Base-by-base conservation (phyloP, 345 rosid species). In the thale cress (Arabidopsis thaliana) region DNA sequence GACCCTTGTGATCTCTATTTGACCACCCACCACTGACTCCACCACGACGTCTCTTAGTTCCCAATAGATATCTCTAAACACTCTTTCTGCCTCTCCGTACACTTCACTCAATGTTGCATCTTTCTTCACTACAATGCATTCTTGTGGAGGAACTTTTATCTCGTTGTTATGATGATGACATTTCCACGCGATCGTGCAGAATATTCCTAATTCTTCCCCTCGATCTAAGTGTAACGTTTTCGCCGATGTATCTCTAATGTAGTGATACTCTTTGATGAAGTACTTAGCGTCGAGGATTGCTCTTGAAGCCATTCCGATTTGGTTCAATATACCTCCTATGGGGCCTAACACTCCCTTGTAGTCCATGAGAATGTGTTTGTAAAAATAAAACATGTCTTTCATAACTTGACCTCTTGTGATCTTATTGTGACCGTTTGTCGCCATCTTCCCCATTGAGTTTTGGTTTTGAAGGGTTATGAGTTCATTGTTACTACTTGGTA, bases 201-300 rank as follows among this genome's bases (percentile, higher is more conserved):
- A 84, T 6, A 91, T 75, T 42, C 78, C 85, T 44, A 84, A 16
- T 77, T 85, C 88, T 9, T 81, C 86, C 52, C 82, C 84, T 13
- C 69, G 24, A 8, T 78, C 53, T 37, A 72, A 20, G 30, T 56
- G 41, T 30, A 80, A 80, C 23, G 76, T 72, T 65, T 76, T 79
- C n/a, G 75, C 28, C 0, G 72, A 73, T 5, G 78, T 44, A 44
- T 62, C 50, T 42, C 77, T 37, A 0, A 73, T 82, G 45, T 67
- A 80, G 4, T 20, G 24, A 64, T 87, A 91, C 71, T 91, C 93
- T 82, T 95, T 95, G 66, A 82, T 75, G 24, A 91, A 71, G 78
- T 83, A 79, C 70, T 88, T 95, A 7, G 96, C 62, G 72, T 95
- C 97, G 11, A 90, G 93, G 71, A 95, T 85, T 16, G 85, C 78